A percentile compares a stretch with the other conserved stretches of the same genome.
phyloP scores from a whole-genome alignment of 2,329 filamentous ascomycete species.

The Talaromyces sp. region DNA sequence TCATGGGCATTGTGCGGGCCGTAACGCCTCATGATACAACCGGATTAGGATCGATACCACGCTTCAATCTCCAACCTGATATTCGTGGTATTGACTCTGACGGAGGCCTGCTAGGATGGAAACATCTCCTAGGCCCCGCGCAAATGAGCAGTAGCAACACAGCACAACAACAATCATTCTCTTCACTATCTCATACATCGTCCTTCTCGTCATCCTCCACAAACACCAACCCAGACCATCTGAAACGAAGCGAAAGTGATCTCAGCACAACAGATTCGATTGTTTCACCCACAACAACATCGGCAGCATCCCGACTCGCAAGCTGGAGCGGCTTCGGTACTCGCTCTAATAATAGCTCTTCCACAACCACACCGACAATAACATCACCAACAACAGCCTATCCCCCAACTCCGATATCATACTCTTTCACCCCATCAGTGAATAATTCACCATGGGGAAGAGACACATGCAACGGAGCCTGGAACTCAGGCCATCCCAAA shows the following conservation, averaged over 20 bases:
- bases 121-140: slow-evolving; percentile 41
- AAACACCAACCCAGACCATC: not conserved
- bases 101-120: slow-evolving; percentile 45
- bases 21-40: slow-evolving; percentile 19
- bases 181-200: not conserved
- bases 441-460: slow-evolving; percentile 37
- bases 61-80: slow-evolving; percentile 42
- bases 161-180: slow-evolving; percentile 8
- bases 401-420: slow-evolving; percentile 32
- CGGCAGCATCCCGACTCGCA: slow-evolving; percentile 28
- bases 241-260: slow-evolving; percentile 18
- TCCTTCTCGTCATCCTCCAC: slow-evolving; percentile 22
- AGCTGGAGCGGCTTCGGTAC: slow-evolving; percentile 35
- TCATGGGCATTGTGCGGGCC: slow-evolving; percentile 38
- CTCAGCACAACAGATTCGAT: slow-evolving; percentile 29
- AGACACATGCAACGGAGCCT: slow-evolving; percentile 44
- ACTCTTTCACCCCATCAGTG: slow-evolving; percentile 20
- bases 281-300: slow-evolving; percentile 22
- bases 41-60: slow-evolving; percentile 31
- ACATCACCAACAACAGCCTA: slow-evolving; percentile 23
- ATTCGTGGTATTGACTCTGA: slow-evolving; percentile 41
- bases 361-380: slow-evolving; percentile 27
- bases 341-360: slow-evolving; percentile 23
- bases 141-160: slow-evolving; percentile 28
- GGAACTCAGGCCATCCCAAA: slow-evolving; percentile 41